Percentiles rank a stretch among this genome's conserved stretches.
Evolutionary conservation across 2,329 filamentous ascomycete genomes (phyloP).

Genomic region (Diaporthe destruens): DNA sequence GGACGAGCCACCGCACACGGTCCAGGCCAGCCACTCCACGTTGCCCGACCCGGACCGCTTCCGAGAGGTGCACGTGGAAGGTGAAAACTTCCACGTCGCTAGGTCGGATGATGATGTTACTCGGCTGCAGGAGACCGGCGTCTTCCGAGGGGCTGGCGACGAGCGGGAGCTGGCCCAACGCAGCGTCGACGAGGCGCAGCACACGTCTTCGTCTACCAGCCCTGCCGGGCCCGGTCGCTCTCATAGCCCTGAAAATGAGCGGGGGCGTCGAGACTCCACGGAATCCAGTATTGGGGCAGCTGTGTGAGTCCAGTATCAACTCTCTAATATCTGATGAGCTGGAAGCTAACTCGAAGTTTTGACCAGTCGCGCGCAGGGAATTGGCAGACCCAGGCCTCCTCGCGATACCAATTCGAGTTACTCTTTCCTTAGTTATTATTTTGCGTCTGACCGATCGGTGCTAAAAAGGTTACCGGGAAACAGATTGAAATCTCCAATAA

Average conservation of each 20-base stretch:
- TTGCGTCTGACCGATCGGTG: too few species aligned
- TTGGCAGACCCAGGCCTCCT: neutral
- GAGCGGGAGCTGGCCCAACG: neutral
- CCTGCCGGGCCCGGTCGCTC: neutral
- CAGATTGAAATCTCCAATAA: too few species aligned
- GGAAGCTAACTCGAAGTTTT: neutral
- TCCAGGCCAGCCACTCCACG: neutral
- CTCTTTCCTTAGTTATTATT: too few species aligned
- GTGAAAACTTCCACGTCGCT: neutral
- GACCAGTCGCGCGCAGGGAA: too few species aligned
- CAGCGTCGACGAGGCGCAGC: neutral
- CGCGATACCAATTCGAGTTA: too few species aligned
- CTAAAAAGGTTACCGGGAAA: too few species aligned
- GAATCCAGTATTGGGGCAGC: neutral
- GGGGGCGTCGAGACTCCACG: neutral
- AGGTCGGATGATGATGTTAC: neutral
- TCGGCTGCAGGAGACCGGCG: neutral
- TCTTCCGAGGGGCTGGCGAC: neutral
- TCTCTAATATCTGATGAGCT: too few species aligned
- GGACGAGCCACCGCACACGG: neutral
- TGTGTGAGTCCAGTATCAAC: neutral
- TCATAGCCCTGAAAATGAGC: too few species aligned
- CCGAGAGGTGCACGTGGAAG: neutral
- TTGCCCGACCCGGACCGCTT: accelerated
- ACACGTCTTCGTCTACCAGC: neutral